Percentiles rank a stretch among this genome's conserved stretches.
These are phyloP conservation scores for Dictyostelium firmibasis DNA, from an alignment of 78 protist species.

Conservation along the genomic window DNA sequence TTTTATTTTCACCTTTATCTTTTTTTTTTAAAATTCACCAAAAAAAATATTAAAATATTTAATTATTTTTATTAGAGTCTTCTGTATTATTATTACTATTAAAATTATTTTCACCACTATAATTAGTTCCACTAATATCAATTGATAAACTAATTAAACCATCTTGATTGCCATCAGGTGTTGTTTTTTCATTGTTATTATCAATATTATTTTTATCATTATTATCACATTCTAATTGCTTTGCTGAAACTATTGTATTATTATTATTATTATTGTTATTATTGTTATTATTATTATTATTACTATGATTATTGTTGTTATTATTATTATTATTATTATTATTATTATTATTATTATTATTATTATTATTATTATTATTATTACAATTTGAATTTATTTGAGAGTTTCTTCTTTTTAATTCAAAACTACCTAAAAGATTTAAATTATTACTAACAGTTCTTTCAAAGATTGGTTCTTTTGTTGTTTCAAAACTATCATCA, in stretches of 20 bases:
- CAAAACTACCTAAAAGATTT: not conserved
- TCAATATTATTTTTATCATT: too few relatives aligned
- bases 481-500: conserved; percentile 12
- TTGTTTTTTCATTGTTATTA: not conserved
- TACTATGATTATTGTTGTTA: too few relatives aligned
- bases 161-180: not conserved
- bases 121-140: not conserved
- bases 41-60: too few relatives aligned
- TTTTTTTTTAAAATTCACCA: too few relatives aligned
- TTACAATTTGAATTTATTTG: not conserved
- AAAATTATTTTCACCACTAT: not conserved
- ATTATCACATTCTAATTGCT: not conserved
- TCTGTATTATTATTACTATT: not conserved
- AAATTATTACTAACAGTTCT: not conserved
- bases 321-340: too few relatives aligned
- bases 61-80: not conserved
- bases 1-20: too few relatives aligned
- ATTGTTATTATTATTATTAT: too few relatives aligned
- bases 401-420: not conserved
- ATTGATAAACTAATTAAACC: not conserved
- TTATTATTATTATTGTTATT: too few relatives aligned
- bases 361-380: too few relatives aligned
- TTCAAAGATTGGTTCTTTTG: conserved; percentile 17
- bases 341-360: too few relatives aligned
- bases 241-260: not conserved